Conservation (phyloP, 495 filamentous ascomycete genomes). For the Aspergillus diversus region DNA sequence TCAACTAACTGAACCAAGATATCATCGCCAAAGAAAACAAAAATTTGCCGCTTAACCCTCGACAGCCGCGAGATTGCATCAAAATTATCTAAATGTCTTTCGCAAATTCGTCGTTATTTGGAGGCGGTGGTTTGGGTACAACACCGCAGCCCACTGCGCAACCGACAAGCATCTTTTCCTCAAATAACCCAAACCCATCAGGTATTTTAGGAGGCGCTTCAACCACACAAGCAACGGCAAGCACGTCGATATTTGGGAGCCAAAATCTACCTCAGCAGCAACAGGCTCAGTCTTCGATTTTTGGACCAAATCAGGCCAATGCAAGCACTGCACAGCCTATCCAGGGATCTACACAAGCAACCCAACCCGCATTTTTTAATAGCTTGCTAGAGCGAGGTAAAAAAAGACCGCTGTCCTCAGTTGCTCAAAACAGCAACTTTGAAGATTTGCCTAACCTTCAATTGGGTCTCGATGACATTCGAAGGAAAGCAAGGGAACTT, state of each 20-base stretch:
- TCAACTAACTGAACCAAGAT: neutral
- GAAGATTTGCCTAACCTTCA: constrained; percentile 64
- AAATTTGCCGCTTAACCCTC: neutral
- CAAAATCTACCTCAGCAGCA: constrained; percentile 41
- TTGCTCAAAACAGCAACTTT: constrained; percentile 45
- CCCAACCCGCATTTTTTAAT: constrained; percentile 79
- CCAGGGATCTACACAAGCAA: constrained; percentile 34
- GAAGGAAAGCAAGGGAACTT: constrained; percentile 78
- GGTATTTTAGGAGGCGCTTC: constrained; percentile 33
- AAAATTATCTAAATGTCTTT: constrained; percentile 28
- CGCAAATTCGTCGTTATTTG: constrained; percentile 41
- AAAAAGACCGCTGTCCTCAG: constrained; percentile 48
- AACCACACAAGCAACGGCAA: constrained; percentile 31
- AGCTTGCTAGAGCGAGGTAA: constrained; percentile 77
- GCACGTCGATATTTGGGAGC: constrained; percentile 34
- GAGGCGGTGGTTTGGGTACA: constrained; percentile 36
- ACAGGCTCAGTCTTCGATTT: constrained; percentile 33
- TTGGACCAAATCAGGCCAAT: constrained; percentile 38
- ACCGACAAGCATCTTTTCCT: constrained; percentile 38
- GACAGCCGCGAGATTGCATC: constrained; percentile 1
- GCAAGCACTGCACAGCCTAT: constrained; percentile 23
- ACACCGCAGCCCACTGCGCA: constrained; percentile 31
- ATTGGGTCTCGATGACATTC: constrained; percentile 83
- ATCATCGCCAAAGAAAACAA: neutral
- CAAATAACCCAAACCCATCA: constrained; percentile 32